Percentiles rank a stretch among this genome's conserved stretches.
phyloP scores from a whole-genome alignment of 768 basidiomycete species.

The Suillus brevipes region DNA sequence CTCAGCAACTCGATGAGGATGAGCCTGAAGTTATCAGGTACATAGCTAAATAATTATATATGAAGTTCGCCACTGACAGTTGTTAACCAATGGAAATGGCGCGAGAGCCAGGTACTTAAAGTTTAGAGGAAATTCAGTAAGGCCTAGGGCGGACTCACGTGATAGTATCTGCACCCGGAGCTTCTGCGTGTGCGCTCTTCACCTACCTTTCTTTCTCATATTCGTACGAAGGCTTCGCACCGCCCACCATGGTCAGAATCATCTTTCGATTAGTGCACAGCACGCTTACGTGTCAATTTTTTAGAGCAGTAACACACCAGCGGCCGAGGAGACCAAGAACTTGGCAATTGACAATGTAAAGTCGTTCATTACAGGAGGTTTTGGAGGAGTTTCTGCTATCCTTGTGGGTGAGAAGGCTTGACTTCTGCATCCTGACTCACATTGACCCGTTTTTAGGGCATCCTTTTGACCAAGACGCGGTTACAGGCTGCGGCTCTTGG shows the following conservation, averaged over 20 bases:
- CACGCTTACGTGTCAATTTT: slow-evolving; percentile 12
- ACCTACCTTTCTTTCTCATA: slow-evolving; percentile 6
- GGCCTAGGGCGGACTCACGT: no score
- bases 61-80: slow-evolving; percentile 1
- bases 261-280: neutral
- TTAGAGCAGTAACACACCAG: slow-evolving; percentile 28
- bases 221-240: slow-evolving; percentile 3
- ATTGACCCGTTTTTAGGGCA: slow-evolving; percentile 59
- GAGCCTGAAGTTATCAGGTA: slow-evolving; percentile 88
- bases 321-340: slow-evolving; percentile 22
- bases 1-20: slow-evolving; percentile 67
- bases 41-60: slow-evolving; percentile 16
- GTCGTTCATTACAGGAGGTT: slow-evolving; percentile 91
- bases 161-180: no score
- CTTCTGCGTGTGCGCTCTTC: neutral
- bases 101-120: slow-evolving; percentile 69
- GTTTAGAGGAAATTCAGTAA: slow-evolving; percentile 64
- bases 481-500: slow-evolving; percentile 91
- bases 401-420: slow-evolving; percentile 69
- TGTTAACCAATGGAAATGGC: slow-evolving; percentile 66
- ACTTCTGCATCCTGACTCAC: neutral
- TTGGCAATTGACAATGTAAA: slow-evolving; percentile 54
- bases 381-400: slow-evolving; percentile 85
- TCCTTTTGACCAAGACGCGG: slow-evolving; percentile 97
- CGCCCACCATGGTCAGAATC: slow-evolving; percentile 28